phyloP scores from a whole-genome alignment of 2,329 filamentous ascomycete species.

The Colletotrichum higginsianum region DNA sequence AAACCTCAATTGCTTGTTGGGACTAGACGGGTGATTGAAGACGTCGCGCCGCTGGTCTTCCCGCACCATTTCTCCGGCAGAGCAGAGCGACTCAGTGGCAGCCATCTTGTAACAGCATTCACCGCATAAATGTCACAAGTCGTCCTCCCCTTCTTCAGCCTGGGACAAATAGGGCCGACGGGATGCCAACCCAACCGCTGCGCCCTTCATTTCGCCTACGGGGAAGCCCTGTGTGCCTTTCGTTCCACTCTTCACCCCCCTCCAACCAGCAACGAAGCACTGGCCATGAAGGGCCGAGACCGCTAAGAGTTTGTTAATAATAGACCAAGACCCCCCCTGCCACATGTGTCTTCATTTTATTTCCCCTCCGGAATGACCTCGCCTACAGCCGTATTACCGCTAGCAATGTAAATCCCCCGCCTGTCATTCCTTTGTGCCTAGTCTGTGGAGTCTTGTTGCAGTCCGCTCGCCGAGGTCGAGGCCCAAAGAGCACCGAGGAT shows the following conservation, averaged over 20 bases:
- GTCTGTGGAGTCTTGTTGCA: background rate
- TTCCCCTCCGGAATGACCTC: conserved; percentile 25
- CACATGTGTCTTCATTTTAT: background rate
- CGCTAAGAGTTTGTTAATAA: conserved; percentile 26
- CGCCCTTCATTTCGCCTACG: conserved; percentile 23
- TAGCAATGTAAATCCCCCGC: background rate
- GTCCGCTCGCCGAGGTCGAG: background rate
- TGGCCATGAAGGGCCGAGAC: conserved; percentile 14
- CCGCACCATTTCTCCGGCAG: background rate
- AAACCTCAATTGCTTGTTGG: conserved; percentile 2
- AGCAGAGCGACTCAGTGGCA: conserved; percentile 4
- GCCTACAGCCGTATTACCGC: conserved; percentile 28
- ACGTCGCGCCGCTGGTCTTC: background rate
- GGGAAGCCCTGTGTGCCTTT: background rate
- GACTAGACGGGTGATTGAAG: background rate
- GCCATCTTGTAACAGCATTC: conserved; percentile 16
- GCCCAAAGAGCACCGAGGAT: background rate
- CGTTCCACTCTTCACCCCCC: conserved; percentile 7
- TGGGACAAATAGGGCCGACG: conserved; percentile 9
- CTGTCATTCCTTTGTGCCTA: background rate
- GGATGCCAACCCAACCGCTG: conserved; percentile 6
- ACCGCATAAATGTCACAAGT: conserved; percentile 10
- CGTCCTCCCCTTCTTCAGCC: background rate
- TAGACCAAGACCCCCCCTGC: conserved; percentile 10
- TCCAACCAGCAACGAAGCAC: conserved; percentile 13